These are phyloP conservation scores for Austropuccinia psidii DNA, from an alignment of 1,284 basidiomycete species.

Conservation along the genomic window DNA sequence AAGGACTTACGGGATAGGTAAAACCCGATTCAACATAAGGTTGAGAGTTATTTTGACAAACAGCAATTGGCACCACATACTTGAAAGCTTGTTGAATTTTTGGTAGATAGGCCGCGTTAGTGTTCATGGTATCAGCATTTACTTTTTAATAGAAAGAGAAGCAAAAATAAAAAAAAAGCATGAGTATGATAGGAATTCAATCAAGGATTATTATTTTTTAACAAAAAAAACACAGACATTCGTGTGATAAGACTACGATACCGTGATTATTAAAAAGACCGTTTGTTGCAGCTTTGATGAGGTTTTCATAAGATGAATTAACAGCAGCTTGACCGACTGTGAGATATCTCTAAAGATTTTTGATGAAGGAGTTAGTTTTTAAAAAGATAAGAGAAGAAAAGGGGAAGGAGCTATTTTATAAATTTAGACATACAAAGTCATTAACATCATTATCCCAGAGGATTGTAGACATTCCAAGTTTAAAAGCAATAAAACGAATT, in stretches of 20 bases:
- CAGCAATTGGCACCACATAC: constrained; percentile 47
- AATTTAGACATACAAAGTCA: constrained; percentile 37
- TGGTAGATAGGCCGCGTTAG: constrained; percentile 37
- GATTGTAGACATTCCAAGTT: constrained; percentile 51
- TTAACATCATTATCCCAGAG: constrained; percentile 52
- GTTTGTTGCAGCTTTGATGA: constrained; percentile 47
- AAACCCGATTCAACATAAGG: constrained; percentile 51
- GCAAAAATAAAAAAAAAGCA: background rate
- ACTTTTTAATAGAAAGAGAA: too few species aligned
- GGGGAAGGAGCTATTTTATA: background rate
- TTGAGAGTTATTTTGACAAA: constrained; percentile 49
- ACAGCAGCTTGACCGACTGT: constrained; percentile 47
- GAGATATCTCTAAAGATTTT: constrained; percentile 38
- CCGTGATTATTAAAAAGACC: constrained; percentile 48
- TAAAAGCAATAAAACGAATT: constrained; percentile 52
- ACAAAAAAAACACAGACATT: constrained; percentile 48
- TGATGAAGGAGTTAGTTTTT: background rate
- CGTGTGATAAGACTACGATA: constrained; percentile 51
- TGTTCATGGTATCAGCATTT: constrained; percentile 36
- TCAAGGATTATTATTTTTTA: constrained; percentile 44
- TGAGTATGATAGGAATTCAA: constrained; percentile 17
- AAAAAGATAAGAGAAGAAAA: background rate
- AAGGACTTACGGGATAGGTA: constrained; percentile 44
- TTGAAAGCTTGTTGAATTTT: constrained; percentile 40
- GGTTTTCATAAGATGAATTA: constrained; percentile 50